A percentile compares a stretch with the other conserved stretches of the same genome.
These are phyloP conservation scores for Aureobasidium melanogenum DNA, from an alignment of 2,329 filamentous ascomycete species.

Conservation along the genomic window DNA sequence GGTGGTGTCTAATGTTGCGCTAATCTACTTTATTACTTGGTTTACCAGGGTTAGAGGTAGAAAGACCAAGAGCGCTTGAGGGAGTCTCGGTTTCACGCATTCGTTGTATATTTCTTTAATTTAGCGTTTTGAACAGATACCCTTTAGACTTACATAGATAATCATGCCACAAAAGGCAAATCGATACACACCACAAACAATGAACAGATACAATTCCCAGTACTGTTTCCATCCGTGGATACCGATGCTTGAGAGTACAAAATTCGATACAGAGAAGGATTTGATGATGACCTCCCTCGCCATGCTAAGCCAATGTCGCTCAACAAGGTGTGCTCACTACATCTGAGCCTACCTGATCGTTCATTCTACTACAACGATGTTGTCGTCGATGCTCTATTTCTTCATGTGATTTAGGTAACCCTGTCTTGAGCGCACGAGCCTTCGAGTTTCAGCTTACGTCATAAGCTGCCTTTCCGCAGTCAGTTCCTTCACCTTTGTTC, in stretches of 20 bases:
- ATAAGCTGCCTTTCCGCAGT: background rate
- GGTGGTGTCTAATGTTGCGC: slow-evolving; percentile 3
- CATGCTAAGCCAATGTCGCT: too few species aligned
- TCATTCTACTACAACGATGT: too few species aligned
- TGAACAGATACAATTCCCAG: too few species aligned
- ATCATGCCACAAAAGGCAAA: background rate
- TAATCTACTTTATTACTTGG: slow-evolving; percentile 12
- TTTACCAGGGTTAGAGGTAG: slow-evolving; percentile 4
- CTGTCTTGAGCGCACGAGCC: background rate
- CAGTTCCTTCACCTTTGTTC: background rate
- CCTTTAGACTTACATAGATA: background rate
- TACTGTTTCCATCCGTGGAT: too few species aligned
- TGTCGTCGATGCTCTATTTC: background rate
- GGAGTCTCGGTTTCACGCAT: background rate
- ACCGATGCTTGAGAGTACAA: too few species aligned
- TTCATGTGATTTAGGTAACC: background rate
- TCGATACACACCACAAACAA: background rate
- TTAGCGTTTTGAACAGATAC: background rate
- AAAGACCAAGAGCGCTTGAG: background rate
- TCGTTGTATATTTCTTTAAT: background rate
- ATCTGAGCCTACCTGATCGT: too few species aligned
- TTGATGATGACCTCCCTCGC: too few species aligned
- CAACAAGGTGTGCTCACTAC: too few species aligned
- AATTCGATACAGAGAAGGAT: too few species aligned
- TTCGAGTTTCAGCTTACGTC: background rate